Base-by-base conservation (phyloP, 106 monocot genomes). In the Amphibolis antarctica region DNA sequence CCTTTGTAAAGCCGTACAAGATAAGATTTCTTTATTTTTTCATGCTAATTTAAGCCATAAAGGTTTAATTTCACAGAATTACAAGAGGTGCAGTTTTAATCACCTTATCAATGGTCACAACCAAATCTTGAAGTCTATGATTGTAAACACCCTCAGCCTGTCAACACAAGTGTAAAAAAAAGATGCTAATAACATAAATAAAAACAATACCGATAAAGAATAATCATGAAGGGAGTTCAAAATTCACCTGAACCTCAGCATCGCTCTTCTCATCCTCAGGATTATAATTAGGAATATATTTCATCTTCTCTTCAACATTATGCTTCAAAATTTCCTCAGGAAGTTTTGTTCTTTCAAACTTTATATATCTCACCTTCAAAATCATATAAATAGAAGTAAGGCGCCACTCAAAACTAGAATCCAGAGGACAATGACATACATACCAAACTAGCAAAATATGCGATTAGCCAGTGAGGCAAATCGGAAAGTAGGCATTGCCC, bases 81-180 rank as follows among this genome's bases (percentile, higher is more conserved):
- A 56, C 13, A 60, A 29, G 27, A 18, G 55, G 28, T 29, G 31
- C 43, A 46, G 26, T 42, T 44, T 45, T 5, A 42, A 21, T 67
- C 56, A 96, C 96, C 90, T 98, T 98, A 73, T 98, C 91, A 70
- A 98, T 81, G 25, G 98, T 91, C 59, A 88, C 71, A 19, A 84
- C 90, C 69, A 91, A 64, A 57, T 82, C 91, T 71, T 98, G 98
- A 54, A 98, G 85, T 62, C 98, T 82, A 46, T 85, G 67, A 66
- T 91, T 98, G 55, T 81, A 85, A 51, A 98, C 98, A 57, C 98
- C 98, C 46, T 98, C 98, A 27, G 98, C 98, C 90, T 94, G 65
- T 59, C 25, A 12, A 54, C 3, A 9, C 22, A 54, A 69, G 19
- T 14, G 28, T 12, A 18, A 30, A 30, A 29, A 61, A 36, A 11